Evolutionary conservation across 2,329 filamentous ascomycete genomes (phyloP).

Genomic region (Clonostachys byssicola): DNA sequence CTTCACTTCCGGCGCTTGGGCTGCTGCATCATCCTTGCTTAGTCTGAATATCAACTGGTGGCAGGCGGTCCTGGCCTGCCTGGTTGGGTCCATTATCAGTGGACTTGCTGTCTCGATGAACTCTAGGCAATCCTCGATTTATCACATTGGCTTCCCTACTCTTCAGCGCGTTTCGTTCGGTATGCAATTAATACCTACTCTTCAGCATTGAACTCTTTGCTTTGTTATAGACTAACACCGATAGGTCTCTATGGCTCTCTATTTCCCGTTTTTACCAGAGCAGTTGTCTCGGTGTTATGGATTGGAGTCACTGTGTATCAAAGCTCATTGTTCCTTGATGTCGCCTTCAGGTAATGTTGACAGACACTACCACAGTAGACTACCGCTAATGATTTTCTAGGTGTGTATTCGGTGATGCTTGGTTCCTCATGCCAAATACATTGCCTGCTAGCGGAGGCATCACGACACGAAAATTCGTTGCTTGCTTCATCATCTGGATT

Average conservation of each 20-base stretch:
- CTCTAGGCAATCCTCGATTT: neutral
- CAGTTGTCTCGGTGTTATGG: neutral
- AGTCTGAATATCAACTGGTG: neutral
- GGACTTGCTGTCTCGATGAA: neutral
- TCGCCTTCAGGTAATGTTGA: neutral
- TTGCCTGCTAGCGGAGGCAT: neutral
- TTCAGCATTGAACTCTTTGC: no score
- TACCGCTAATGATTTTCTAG: neutral
- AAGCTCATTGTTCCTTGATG: neutral
- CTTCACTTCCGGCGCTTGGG: neutral
- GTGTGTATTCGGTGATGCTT: neutral
- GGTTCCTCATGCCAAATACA: neutral
- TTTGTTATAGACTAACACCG: no score
- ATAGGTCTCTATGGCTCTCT: neutral
- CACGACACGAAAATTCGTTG: neutral
- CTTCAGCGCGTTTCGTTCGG: neutral
- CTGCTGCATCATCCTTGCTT: neutral
- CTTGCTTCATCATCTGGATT: neutral
- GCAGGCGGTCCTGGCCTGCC: neutral
- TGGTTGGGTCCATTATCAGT: neutral
- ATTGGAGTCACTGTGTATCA: neutral
- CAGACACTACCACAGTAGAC: no score
- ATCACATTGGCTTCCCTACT: neutral
- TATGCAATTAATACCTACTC: no score
- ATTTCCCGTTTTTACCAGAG: neutral